Conservation (phyloP, 1,139 yeast species). For the Taphrina betulina region DNA sequence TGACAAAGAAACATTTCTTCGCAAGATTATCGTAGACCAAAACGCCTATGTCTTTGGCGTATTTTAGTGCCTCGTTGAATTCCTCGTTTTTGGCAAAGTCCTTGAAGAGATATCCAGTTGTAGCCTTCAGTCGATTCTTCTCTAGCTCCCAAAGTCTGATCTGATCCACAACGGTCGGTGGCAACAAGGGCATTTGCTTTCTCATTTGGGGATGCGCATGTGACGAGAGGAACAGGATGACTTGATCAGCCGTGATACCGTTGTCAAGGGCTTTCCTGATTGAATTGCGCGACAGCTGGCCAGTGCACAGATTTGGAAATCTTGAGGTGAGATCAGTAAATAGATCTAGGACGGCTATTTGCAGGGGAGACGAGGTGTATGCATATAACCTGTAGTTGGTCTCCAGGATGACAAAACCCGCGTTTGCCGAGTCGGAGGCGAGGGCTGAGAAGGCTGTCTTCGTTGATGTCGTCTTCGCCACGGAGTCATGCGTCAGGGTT, state of each 20-base stretch:
- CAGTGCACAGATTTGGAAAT: conserved; percentile 89
- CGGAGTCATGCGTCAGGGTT: conserved; percentile 78
- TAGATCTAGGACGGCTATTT: conserved; percentile 84
- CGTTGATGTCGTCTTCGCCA: conserved; percentile 55
- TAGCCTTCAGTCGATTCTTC: conserved; percentile 83
- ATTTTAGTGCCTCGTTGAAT: conserved; percentile 66
- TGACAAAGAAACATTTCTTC: conserved; percentile 68
- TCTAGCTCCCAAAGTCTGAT: conserved; percentile 95
- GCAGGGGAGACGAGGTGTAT: conserved; percentile 87
- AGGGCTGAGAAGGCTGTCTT: conserved; percentile 54
- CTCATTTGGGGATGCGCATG: conserved; percentile 96
- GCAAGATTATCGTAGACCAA: conserved; percentile 75
- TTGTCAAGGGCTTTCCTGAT: conserved; percentile 76
- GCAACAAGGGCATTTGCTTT: conserved; percentile 53
- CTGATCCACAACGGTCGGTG: conserved; percentile 96
- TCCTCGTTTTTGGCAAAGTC: conserved; percentile 80
- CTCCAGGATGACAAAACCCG: conserved; percentile 80
- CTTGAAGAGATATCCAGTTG: conserved; percentile 82
- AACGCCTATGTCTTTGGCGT: conserved; percentile 89
- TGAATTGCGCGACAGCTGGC: conserved; percentile 89
- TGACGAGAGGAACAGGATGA: conserved; percentile 79
- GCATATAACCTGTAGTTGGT: conserved; percentile 93
- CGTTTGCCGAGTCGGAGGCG: conserved; percentile 38
- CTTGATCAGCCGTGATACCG: conserved; percentile 95
- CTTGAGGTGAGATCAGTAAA: conserved; percentile 83